Evolutionary conservation across 1,284 basidiomycete species (phyloP).

Genomic region (Apiotrichum akiyoshidainum): DNA sequence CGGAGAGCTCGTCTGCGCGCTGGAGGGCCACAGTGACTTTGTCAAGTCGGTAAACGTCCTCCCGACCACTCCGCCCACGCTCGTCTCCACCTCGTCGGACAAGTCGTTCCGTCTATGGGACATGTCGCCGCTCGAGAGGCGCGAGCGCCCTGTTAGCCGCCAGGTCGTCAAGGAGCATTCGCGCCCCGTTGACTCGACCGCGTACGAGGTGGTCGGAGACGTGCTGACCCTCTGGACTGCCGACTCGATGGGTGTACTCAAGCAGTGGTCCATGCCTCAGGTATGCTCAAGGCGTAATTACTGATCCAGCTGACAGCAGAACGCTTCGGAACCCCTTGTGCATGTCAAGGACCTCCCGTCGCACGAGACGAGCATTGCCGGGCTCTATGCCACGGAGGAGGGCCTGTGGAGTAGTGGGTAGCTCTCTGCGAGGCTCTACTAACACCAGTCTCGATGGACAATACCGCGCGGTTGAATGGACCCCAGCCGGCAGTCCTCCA

Average conservation of each 20-base stretch:
- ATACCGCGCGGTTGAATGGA: conserved; percentile 64
- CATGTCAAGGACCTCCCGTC: conserved; percentile 31
- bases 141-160: conserved; percentile 62
- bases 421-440: no score
- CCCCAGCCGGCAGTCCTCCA: conserved; percentile 52
- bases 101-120: conserved; percentile 86
- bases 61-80: conserved; percentile 56
- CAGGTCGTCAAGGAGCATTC: conserved; percentile 37
- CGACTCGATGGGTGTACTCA: conserved; percentile 82
- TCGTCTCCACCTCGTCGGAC: conserved; percentile 87
- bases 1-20: conserved; percentile 64
- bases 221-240: conserved; percentile 61
- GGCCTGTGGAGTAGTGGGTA: conserved; percentile 77
- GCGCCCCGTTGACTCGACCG: conserved; percentile 29
- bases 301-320: background rate
- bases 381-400: conserved; percentile 62
- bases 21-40: conserved; percentile 79
- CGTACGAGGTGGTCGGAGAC: conserved; percentile 47
- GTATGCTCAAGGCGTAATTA: conserved; percentile 12
- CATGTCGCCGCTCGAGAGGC: conserved; percentile 44
- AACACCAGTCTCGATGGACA: conserved; percentile 73
- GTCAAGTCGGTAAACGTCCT: conserved; percentile 74
- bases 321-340: conserved; percentile 8
- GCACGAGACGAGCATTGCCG: conserved; percentile 56
- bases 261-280: conserved; percentile 42